Conservation (phyloP, 1,284 basidiomycete species). For the Cystobasidium slooffiae region DNA sequence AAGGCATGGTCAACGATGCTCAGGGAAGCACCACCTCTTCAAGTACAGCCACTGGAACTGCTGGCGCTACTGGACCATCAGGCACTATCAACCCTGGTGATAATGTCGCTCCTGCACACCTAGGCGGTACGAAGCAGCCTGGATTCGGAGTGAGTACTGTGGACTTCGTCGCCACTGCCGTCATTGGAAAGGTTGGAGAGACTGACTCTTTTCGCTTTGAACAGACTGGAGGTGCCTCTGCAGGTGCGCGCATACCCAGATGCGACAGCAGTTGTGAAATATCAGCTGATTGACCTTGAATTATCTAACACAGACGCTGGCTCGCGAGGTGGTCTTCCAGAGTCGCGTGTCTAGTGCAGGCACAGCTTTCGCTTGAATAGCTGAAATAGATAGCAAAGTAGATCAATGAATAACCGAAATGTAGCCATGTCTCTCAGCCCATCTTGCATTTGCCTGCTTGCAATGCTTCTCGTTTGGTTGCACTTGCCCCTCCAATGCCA, state of each 20-base stretch:
- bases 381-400: not conserved
- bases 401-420: not conserved
- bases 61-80: slow-evolving; percentile 2
- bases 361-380: not conserved
- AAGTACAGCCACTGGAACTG: not conserved
- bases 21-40: slow-evolving; percentile 4
- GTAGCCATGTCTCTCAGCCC: not conserved
- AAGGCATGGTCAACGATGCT: slow-evolving; percentile 43
- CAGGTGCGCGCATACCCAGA: slow-evolving; percentile 10
- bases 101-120: slow-evolving; percentile 6
- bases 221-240: slow-evolving; percentile 34
- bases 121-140: slow-evolving; percentile 32
- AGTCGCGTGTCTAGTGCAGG: slow-evolving; percentile 9
- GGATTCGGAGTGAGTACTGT: slow-evolving; percentile 22
- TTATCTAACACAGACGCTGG: slow-evolving; percentile 5
- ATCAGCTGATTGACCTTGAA: not conserved
- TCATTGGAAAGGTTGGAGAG: not conserved
- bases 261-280: not conserved
- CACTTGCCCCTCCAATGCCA: no score
- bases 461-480: no score
- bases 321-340: slow-evolving; percentile 21
- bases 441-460: no score
- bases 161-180: slow-evolving; percentile 1
- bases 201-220: not conserved
- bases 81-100: slow-evolving; percentile 20